Evolutionary conservation across 768 basidiomycete species (phyloP).

Genomic region (Tubosaeta sp.): DNA sequence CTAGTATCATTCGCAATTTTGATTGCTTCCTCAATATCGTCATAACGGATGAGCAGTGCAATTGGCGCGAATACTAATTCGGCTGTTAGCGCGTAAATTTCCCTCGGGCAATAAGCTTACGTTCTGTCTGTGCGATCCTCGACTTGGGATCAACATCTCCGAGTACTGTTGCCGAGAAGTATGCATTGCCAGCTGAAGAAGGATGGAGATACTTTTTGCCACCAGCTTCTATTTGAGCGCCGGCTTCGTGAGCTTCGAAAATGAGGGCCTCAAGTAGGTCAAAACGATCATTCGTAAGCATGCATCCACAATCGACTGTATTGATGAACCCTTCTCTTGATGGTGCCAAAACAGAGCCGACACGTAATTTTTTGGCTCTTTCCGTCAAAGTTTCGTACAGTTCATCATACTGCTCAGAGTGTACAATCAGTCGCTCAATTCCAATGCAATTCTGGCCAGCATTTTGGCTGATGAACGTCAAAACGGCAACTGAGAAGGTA

Average conservation of each 20-base stretch:
- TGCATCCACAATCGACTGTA: conserved; percentile 81
- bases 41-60: conserved; percentile 81
- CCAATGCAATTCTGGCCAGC: conserved; percentile 97
- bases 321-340: conserved; percentile 64
- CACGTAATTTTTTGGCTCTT: conserved; percentile 66
- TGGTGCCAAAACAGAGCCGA: conserved; percentile 69
- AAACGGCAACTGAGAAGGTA: neutral
- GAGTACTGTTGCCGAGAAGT: conserved; percentile 85
- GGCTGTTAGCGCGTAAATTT: conserved; percentile 9
- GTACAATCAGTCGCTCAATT: conserved; percentile 89
- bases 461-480: conserved; percentile 60
- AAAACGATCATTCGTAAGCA: conserved; percentile 79
- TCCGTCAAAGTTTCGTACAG: conserved; percentile 62
- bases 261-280: conserved; percentile 64
- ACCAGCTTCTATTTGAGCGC: conserved; percentile 60
- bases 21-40: conserved; percentile 79
- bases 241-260: conserved; percentile 59
- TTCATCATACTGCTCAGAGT: conserved; percentile 68
- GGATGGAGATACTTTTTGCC: conserved; percentile 64
- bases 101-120: conserved; percentile 35
- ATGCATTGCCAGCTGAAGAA: conserved; percentile 68
- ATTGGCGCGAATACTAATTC: conserved; percentile 86
- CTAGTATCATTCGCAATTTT: conserved; percentile 83
- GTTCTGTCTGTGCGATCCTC: conserved; percentile 76
- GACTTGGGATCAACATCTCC: conserved; percentile 68